Conservation (phyloP, 257 asterid genomes). For the Jaltomata sinuosa region DNA sequence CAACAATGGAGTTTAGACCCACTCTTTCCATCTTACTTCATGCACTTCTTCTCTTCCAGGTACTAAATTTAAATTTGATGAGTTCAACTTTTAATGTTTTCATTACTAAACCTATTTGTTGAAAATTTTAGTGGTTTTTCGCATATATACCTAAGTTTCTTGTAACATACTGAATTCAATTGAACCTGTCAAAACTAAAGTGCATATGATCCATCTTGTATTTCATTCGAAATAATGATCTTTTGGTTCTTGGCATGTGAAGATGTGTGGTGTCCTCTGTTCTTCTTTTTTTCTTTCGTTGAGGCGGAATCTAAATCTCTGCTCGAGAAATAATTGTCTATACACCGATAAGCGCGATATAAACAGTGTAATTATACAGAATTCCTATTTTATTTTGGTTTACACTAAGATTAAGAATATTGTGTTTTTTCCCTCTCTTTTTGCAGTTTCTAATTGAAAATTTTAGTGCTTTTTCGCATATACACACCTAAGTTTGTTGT, state of each 20-base stretch:
- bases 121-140: background rate
- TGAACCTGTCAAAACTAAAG: background rate
- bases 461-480: no score
- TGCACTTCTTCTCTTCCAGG: slow-evolving; percentile 5
- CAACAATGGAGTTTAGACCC: slow-evolving; percentile 1
- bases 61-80: background rate
- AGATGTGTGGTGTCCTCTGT: background rate
- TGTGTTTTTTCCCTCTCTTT: background rate
- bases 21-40: background rate
- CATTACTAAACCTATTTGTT: background rate
- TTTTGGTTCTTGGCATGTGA: background rate
- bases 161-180: background rate
- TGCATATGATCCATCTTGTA: background rate
- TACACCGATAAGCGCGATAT: background rate
- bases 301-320: no score
- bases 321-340: background rate
- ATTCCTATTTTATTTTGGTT: background rate
- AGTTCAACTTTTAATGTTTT: background rate
- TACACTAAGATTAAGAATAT: background rate
- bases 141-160: background rate
- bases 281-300: no score
- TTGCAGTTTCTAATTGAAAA: slow-evolving; percentile 8
- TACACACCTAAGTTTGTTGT: no score
- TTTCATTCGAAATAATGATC: background rate
- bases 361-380: background rate